Base-by-base conservation (phyloP, 225 moss, liverwort and hornwort species). In the Thuidium tamariscinum region DNA sequence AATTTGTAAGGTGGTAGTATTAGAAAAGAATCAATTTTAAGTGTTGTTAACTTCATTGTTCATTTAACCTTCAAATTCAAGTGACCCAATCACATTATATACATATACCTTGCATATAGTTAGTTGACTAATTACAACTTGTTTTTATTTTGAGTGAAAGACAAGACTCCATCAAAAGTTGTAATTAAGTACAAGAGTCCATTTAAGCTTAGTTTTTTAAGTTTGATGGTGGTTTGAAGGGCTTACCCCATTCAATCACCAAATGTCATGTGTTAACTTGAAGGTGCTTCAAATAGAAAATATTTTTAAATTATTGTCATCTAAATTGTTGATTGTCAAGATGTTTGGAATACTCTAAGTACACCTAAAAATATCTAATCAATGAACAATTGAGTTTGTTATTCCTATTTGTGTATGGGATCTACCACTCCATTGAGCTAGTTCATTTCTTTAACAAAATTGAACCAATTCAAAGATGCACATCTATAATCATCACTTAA, bases 1-100 rank as follows among this genome's bases (percentile, higher is more conserved):
- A 51, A 51, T 51, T 0, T 74, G 0, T 49, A 34, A 8, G 21
- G 0, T 0, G n/a, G n/a, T 13, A 2, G 0, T 21, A 21, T 32
- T 51, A 29, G 49, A 74, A 13, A 74, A 2, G 13, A 3, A 0
- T 13, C 3, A 74, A 2, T 1, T 32, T 20, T 20, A 32, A 18
- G 2, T 49, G 2, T 20, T 18, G 4, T 12, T 20, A 21, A 1
- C 4, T 74, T 34, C 0, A 4, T 20, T 3, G 7, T 49, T 74
- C 13, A 34, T 51, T 1, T 21, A 74, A n/a, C 3, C 32, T 48
- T 73, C 10, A 32, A 48, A 32, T 48, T 73, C 48, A 73, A 51
- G n/a, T n/a, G 5, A 51, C 4, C 4, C 5, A 74, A 22, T n/a
- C 14, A 52, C 14, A 52, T 52, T 34, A 0, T n/a, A 2, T 21